These are phyloP conservation scores for Paracoccidioides lutzii DNA, from an alignment of 2,329 filamentous ascomycete genomes.

Conservation along the genomic window DNA sequence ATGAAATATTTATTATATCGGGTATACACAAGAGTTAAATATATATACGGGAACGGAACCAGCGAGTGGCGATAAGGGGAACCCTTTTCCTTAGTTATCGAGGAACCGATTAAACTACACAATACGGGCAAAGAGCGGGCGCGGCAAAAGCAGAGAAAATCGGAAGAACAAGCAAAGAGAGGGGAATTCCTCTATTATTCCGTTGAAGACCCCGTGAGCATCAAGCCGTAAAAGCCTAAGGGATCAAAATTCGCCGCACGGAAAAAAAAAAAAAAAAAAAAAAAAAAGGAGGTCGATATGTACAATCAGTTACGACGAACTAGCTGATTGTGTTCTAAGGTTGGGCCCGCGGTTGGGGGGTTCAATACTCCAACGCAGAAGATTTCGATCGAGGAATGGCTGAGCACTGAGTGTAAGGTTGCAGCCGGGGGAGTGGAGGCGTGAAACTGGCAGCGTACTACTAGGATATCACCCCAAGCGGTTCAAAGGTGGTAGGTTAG, in stretches of 20 bases:
- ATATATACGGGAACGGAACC: neutral
- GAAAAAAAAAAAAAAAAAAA: neutral
- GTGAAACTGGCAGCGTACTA: neutral
- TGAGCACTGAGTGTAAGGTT: conserved; percentile 3
- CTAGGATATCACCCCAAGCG: neutral
- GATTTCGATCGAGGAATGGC: conserved; percentile 1
- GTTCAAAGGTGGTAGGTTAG: neutral
- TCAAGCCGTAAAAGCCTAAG: too few species aligned
- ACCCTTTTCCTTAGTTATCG: neutral
- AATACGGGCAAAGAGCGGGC: neutral
- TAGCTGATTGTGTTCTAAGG: too few species aligned
- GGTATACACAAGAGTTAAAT: neutral
- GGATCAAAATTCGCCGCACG: neutral
- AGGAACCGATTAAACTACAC: neutral
- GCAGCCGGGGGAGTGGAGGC: neutral
- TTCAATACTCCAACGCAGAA: neutral
- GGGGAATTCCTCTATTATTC: too few species aligned
- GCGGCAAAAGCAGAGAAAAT: neutral
- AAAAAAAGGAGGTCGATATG: neutral
- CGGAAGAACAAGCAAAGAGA: too few species aligned
- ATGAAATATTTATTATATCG: neutral
- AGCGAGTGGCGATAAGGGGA: neutral
- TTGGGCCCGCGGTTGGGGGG: neutral
- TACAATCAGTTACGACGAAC: too few species aligned
- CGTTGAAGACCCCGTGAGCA: too few species aligned